Base-by-base conservation (phyloP, 2,329 filamentous ascomycete species). In the Pseudofabraea citricarpa region DNA sequence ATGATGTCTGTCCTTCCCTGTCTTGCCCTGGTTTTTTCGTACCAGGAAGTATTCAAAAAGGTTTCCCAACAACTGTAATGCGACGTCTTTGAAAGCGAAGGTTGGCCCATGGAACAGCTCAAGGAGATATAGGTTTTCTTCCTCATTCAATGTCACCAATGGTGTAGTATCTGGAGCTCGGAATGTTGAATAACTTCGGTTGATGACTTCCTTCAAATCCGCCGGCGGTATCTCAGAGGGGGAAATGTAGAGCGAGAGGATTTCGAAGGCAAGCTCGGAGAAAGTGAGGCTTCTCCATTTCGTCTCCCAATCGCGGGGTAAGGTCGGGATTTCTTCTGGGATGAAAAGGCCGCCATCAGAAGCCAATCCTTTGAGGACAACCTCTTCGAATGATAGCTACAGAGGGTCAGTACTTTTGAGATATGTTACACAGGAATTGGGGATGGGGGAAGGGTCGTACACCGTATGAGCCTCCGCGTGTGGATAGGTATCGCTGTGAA, bases 41-140 rank as follows among this genome's bases (percentile, higher is more conserved):
- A 83, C 76, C 10, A 93, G 72, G 64, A 93, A 91, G 64, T 91
- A 93, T 65, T 94, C 87, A 54, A 94, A 97, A 2, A 98, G 73
- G 59, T 98, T 97, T n/a, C 93, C 93, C 2, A 98, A 71, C 61
- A 96, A 93, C 57, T 97, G 91, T 49, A 97, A 72, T 13, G 90
- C 90, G 40, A 90, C 87, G 66, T 97, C 91, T 69, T 97, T 95
- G 73, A 97, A 97, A 2, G 91, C 86, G 63, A 90, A 96, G 1
- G 85, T 97, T 5, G 90, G 93, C 1, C 93, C 93, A 64, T 97
- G 91, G 74, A 97, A 98, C 33, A 98, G 77, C 67, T 98, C 93
- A 24, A 98, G 79, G 44, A 96, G 73, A 62, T 95, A 82, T 32
- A 96, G 72, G 62, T 91, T 85, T 54, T 79, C 73, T 48, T 73